A percentile compares a stretch with the other conserved stretches of the same genome.
These are phyloP conservation scores for Elaeis oleifera DNA, from an alignment of 202 grass and related monocot species.

Conservation along the genomic window DNA sequence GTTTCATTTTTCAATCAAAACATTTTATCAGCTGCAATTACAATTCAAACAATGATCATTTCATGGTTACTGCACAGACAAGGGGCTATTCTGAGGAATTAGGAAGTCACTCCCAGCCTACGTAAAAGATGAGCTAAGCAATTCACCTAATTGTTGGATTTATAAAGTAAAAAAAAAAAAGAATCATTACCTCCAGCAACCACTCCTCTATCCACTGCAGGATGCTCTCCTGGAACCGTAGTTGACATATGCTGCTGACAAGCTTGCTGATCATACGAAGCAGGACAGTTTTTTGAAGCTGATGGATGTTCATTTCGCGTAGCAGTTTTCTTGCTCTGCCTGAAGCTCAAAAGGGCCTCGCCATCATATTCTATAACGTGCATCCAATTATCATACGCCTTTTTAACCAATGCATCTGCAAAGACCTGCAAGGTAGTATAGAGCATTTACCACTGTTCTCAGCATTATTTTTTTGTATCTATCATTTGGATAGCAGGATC, in stretches of 20 bases:
- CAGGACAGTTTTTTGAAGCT: conserved; percentile 17
- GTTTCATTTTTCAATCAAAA: too few relatives aligned
- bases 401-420: conserved; percentile 72
- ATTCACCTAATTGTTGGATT: too few relatives aligned
- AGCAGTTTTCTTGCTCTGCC: conserved; percentile 43
- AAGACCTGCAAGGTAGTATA: conserved; percentile 31
- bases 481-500: too few relatives aligned
- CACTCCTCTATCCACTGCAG: not conserved
- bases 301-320: conserved; percentile 19
- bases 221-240: conserved; percentile 8
- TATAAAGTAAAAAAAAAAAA: not conserved
- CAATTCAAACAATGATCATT: too few relatives aligned
- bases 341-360: conserved; percentile 39
- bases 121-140: too few relatives aligned
- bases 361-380: conserved; percentile 74
- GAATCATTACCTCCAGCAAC: conserved; percentile 29
- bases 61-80: too few relatives aligned
- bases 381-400: conserved; percentile 79
- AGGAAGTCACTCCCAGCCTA: too few relatives aligned
- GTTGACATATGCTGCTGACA: conserved; percentile 28
- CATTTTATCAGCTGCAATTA: too few relatives aligned
- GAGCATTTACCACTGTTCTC: conserved; percentile 16
- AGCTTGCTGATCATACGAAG: conserved; percentile 31
- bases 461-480: too few relatives aligned
- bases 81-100: too few relatives aligned